A percentile compares a stretch with the other conserved stretches of the same genome.
These are phyloP conservation scores for Candida freyschussii DNA, from an alignment of 1,139 yeast species.

Conservation along the genomic window DNA sequence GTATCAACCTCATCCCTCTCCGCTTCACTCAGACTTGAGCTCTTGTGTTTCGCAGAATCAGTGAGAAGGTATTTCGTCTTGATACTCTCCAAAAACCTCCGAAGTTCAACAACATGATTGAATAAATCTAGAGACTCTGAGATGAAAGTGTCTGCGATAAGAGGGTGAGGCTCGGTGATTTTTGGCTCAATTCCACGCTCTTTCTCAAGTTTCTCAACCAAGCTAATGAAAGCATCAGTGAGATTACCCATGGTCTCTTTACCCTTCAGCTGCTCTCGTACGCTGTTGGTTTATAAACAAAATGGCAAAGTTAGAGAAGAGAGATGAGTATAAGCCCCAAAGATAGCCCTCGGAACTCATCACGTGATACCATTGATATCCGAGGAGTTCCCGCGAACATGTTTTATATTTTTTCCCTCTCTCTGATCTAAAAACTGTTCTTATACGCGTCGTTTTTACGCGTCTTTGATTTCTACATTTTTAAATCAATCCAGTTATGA, in stretches of 20 bases:
- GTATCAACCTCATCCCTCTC: constrained; percentile 55
- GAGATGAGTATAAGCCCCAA: no score
- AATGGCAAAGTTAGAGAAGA: no score
- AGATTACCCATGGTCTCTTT: constrained; percentile 44
- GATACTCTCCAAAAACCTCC: constrained; percentile 36
- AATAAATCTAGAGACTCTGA: constrained; percentile 44
- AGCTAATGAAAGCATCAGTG: constrained; percentile 47
- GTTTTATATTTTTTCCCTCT: no score
- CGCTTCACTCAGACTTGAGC: constrained; percentile 30
- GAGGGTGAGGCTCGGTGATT: constrained; percentile 1
- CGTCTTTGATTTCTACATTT: no score
- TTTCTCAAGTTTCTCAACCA: constrained; percentile 40
- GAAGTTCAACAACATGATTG: constrained; percentile 35
- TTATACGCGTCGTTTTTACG: no score
- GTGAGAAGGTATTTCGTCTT: constrained; percentile 41
- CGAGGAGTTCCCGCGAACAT: no score
- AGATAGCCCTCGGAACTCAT: no score
- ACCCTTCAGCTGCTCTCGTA: no score
- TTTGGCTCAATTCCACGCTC: constrained; percentile 14
- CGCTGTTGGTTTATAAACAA: no score
- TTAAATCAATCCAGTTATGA: no score
- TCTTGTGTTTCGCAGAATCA: constrained; percentile 8
- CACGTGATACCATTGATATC: no score
- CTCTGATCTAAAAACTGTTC: no score
- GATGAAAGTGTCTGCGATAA: constrained; percentile 45